Evolutionary conservation across 1,284 basidiomycete species (phyloP).

Genomic region (Cryptococcus hybrid): DNA sequence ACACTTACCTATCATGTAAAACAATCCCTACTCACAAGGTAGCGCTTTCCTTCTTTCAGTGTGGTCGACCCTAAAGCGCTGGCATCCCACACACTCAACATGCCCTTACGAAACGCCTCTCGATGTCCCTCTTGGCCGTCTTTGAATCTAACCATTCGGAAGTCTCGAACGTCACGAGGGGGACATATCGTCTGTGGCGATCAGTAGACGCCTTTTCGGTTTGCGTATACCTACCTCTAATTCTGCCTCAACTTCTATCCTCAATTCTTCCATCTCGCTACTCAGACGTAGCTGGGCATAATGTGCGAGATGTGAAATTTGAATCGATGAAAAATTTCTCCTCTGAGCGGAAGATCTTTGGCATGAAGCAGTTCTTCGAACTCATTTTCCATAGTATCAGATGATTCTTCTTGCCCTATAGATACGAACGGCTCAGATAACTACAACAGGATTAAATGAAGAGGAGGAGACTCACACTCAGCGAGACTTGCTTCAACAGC

Average conservation of each 20-base stretch:
- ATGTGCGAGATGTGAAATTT: slow-evolving; percentile 64
- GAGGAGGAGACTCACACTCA: slow-evolving; percentile 5
- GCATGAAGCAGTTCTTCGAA: slow-evolving; percentile 39
- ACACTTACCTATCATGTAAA: background rate
- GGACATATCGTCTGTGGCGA: slow-evolving; percentile 64
- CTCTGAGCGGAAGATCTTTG: slow-evolving; percentile 41
- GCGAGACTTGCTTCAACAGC: slow-evolving; percentile 11
- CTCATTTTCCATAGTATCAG: slow-evolving; percentile 29
- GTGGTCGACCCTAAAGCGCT: slow-evolving; percentile 57
- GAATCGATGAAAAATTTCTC: slow-evolving; percentile 49
- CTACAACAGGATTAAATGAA: background rate
- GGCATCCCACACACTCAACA: slow-evolving; percentile 83
- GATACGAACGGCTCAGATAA: background rate
- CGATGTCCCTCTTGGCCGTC: slow-evolving; percentile 63
- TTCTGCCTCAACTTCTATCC: slow-evolving; percentile 65
- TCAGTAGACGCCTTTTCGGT: background rate
- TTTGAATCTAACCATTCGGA: slow-evolving; percentile 71
- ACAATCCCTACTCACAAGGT: slow-evolving; percentile 53
- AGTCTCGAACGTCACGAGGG: slow-evolving; percentile 71
- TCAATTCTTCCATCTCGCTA: slow-evolving; percentile 55
- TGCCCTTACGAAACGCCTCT: slow-evolving; percentile 60
- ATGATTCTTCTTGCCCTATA: slow-evolving; percentile 10
- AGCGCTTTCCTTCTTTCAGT: slow-evolving; percentile 67
- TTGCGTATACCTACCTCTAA: slow-evolving; percentile 57
- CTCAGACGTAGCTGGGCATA: slow-evolving; percentile 58